These are phyloP conservation scores for Luffa aegyptiaca DNA, from an alignment of 306 rosid genomes.

Conservation along the genomic window DNA sequence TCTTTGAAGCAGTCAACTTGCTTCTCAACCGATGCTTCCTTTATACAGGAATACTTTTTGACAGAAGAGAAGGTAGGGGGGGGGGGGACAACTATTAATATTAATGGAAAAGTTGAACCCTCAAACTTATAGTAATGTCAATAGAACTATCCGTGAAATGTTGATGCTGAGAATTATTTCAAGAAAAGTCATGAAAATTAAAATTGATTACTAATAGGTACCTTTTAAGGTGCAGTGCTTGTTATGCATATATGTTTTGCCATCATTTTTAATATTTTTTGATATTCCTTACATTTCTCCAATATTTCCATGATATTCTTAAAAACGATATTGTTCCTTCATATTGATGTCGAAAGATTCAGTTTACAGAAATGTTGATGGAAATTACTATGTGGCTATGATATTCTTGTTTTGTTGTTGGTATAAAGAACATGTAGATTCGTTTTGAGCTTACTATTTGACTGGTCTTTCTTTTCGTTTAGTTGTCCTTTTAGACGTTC, in stretches of 20 bases:
- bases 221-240: neutral
- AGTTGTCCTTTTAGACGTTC: neutral
- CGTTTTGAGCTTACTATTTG: neutral
- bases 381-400: neutral
- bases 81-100: neutral
- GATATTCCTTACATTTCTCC: neutral
- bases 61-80: constrained; percentile 64
- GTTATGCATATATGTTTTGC: neutral
- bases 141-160: neutral
- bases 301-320: neutral
- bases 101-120: neutral
- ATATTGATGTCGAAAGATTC: neutral
- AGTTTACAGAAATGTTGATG: neutral
- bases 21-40: constrained; percentile 72
- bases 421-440: neutral
- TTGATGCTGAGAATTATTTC: neutral
- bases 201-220: neutral
- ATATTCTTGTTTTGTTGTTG: neutral
- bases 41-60: constrained; percentile 63
- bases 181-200: neutral
- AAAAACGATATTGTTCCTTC: neutral
- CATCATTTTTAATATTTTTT: neutral
- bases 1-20: constrained; percentile 74
- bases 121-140: neutral
- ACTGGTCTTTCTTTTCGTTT: neutral